Evolutionary conservation across 1,139 yeast species (phyloP), one percentile per base, ranked within the genome.

Genomic region (Taphrina flavorubra): DNA sequence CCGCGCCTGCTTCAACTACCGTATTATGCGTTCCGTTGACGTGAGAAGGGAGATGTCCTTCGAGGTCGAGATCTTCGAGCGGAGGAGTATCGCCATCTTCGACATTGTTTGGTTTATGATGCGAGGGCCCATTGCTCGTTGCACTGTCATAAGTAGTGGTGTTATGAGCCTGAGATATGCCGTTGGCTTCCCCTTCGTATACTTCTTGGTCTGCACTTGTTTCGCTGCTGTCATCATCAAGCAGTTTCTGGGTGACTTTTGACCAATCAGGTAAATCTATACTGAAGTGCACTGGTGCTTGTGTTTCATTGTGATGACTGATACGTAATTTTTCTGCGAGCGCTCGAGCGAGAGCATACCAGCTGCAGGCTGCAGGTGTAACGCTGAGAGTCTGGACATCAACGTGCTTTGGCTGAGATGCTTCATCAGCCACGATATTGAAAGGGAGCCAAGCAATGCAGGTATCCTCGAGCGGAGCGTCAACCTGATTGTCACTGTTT

Each of bases 271-370:
- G 62, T 14, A 58, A 14, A 25, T 58, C 62, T 25, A 58, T 44
- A 53, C 36, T 58, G 62, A 58, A 44, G 16, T 58, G 62, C 5
- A 58, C 25, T n/a, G 62, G 53, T 8, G 39, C 39, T n/a, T 58
- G 51, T 8, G 18, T 1, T 20, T 44, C 39, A 44, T 25, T 58
- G 44, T 44, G 25, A 36, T 31, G 39, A n/a, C 34, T 36, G 42
- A 58, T 44, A 8, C 62, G 62, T 16, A 36, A 40, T 20, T 58
- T 58, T 31, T 58, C 62, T 10, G 46, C 53, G 6, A 58, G 14
- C 31, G 62, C 62, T 46, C 62, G 11, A 7, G 62, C 25, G 16
- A 58, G 8, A 11, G 62, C 62, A 31, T 58, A 44, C 62, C 62
- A 58, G 31, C 42, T 58, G 42, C 62, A 58, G 40, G 39, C 42